phyloP scores from a whole-genome alignment of 1,284 basidiomycete genomes.

The Meira miltonrushii region DNA sequence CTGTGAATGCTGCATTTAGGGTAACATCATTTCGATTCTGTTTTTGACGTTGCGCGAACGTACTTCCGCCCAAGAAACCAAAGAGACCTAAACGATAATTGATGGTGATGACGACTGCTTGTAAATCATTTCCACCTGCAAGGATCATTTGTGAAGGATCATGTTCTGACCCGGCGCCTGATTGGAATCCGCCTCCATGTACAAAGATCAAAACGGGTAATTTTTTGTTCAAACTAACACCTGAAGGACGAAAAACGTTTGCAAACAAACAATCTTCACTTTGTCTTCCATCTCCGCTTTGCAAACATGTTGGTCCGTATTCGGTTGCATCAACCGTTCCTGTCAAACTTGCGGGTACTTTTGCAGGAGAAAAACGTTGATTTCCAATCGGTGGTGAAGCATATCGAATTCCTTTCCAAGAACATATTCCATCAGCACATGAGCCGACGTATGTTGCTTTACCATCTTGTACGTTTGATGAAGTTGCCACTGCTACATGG shows the following conservation, averaged over 20 bases:
- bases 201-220: slow-evolving; percentile 16
- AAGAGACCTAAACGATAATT: slow-evolving; percentile 57
- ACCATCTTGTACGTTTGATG: background rate
- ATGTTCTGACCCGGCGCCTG: slow-evolving; percentile 1
- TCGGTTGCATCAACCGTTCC: background rate
- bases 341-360: slow-evolving; percentile 1
- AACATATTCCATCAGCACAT: background rate
- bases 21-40: slow-evolving; percentile 1
- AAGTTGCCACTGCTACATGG: background rate
- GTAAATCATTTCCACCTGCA: background rate
- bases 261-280: slow-evolving; percentile 13
- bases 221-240: background rate
- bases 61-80: slow-evolving; percentile 24
- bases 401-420: slow-evolving; percentile 15
- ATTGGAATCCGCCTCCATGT: slow-evolving; percentile 16
- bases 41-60: background rate
- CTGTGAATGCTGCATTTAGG: slow-evolving; percentile 13
- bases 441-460: background rate
- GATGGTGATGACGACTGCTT: slow-evolving; percentile 54
- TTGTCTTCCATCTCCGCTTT: slow-evolving; percentile 6
- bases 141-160: slow-evolving; percentile 4
- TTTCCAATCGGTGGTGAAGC: slow-evolving; percentile 14
- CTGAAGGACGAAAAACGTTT: slow-evolving; percentile 8
- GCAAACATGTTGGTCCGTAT: slow-evolving; percentile 1
- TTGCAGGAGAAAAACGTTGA: slow-evolving; percentile 14